Evolutionary conservation across 129 eudicot genomes (phyloP).

Genomic region (Silybum marianum): DNA sequence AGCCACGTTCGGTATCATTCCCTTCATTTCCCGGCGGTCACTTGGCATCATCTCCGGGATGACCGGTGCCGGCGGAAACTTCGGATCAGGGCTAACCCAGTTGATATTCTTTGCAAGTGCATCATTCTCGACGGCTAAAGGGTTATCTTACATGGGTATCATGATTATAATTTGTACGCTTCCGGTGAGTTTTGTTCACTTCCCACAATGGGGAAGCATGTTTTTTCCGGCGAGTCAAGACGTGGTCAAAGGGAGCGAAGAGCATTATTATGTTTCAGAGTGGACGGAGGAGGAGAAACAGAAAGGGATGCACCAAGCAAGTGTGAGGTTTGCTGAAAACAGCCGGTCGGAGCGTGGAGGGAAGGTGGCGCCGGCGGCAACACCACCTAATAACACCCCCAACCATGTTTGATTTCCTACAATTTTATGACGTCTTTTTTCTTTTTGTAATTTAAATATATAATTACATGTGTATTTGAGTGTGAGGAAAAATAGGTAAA

Average conservation of each 20-base stretch:
- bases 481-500: background rate
- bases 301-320: constrained; percentile 73
- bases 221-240: constrained; percentile 48
- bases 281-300: constrained; percentile 70
- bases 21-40: constrained; percentile 79
- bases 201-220: constrained; percentile 86
- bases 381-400: constrained; percentile 63
- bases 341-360: constrained; percentile 71
- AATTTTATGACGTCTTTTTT: background rate
- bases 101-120: constrained; percentile 66
- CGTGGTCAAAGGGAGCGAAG: constrained; percentile 46
- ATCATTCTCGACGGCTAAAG: constrained; percentile 45
- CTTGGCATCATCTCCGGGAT: constrained; percentile 80
- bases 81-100: constrained; percentile 78
- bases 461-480: background rate
- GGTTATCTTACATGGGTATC: constrained; percentile 66
- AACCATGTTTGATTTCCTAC: constrained; percentile 38
- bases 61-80: constrained; percentile 89
- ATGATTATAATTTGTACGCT: constrained; percentile 59
- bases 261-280: constrained; percentile 58
- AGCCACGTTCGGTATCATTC: constrained; percentile 84
- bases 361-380: constrained; percentile 49
- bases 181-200: constrained; percentile 63
- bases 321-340: constrained; percentile 77
- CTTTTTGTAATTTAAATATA: background rate